phyloP scores from a whole-genome alignment of 1,284 basidiomycete genomes.

The Tilletia setariae region DNA sequence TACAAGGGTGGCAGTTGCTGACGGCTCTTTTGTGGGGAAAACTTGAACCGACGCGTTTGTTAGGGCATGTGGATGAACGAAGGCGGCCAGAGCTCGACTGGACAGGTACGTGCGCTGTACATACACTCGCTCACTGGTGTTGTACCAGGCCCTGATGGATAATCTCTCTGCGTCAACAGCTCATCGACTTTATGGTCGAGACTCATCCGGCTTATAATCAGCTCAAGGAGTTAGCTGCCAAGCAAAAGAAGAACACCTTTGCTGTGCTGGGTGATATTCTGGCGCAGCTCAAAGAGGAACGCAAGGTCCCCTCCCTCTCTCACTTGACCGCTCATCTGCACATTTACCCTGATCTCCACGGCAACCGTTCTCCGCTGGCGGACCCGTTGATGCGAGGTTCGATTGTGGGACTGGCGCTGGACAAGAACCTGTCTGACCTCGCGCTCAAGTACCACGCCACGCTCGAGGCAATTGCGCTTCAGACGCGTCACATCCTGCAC shows the following conservation, averaged over 20 bases:
- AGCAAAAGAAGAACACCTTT: slow-evolving; percentile 56
- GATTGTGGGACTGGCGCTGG: slow-evolving; percentile 79
- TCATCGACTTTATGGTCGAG: slow-evolving; percentile 90
- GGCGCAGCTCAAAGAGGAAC: slow-evolving; percentile 65
- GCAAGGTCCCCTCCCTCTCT: slow-evolving; percentile 53
- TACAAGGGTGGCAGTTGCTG: background rate
- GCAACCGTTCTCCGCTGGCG: slow-evolving; percentile 90
- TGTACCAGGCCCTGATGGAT: too few relatives aligned
- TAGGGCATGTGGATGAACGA: slow-evolving; percentile 81
- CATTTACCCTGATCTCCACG: slow-evolving; percentile 84
- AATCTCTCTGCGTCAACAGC: slow-evolving; percentile 55
- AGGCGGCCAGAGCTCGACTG: slow-evolving; percentile 95
- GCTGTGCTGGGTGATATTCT: slow-evolving; percentile 72
- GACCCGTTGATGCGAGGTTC: slow-evolving; percentile 90
- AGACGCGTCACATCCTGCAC: slow-evolving; percentile 91
- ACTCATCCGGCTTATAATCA: slow-evolving; percentile 80
- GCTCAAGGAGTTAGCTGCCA: slow-evolving; percentile 62
- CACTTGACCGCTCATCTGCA: slow-evolving; percentile 86
- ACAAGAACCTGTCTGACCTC: slow-evolving; percentile 73
- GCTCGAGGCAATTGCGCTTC: slow-evolving; percentile 88
- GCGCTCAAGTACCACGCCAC: slow-evolving; percentile 87
- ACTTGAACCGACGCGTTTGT: background rate
- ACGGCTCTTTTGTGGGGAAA: too few relatives aligned
- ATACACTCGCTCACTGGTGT: background rate
- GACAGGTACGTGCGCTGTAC: slow-evolving; percentile 65